phyloP scores from a whole-genome alignment of 1,139 yeast genomes.

The Geotrichum candidum region DNA sequence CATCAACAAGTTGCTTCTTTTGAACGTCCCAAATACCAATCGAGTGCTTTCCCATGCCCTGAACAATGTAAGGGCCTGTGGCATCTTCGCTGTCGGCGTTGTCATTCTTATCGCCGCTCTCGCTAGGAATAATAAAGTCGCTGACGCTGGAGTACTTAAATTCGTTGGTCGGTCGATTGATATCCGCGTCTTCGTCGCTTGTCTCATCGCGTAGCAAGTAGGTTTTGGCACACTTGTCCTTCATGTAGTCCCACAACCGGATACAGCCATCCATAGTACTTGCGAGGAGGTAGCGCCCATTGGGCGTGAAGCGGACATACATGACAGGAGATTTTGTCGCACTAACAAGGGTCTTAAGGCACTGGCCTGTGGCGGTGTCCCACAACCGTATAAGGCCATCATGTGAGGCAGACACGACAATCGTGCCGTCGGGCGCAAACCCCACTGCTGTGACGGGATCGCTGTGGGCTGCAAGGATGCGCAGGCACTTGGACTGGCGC shows the following conservation, averaged over 20 bases:
- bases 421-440: slow-evolving; percentile 71
- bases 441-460: slow-evolving; percentile 80
- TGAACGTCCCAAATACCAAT: slow-evolving; percentile 74
- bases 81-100: not conserved
- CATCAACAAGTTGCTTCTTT: slow-evolving; percentile 47
- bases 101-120: slow-evolving; percentile 6
- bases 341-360: slow-evolving; percentile 80
- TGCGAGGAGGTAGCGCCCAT: slow-evolving; percentile 73
- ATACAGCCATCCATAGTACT: slow-evolving; percentile 76
- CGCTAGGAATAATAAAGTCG: slow-evolving; percentile 25
- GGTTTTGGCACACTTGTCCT: slow-evolving; percentile 35
- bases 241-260: slow-evolving; percentile 57
- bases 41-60: slow-evolving; percentile 32
- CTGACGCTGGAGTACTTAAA: slow-evolving; percentile 24
- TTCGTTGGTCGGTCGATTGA: slow-evolving; percentile 38
- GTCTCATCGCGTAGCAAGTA: slow-evolving; percentile 21
- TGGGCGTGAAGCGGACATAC: slow-evolving; percentile 68
- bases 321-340: slow-evolving; percentile 45
- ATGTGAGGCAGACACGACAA: slow-evolving; percentile 80
- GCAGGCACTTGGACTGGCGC: slow-evolving; percentile 59
- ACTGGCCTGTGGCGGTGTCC: slow-evolving; percentile 85
- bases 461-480: slow-evolving; percentile 86
- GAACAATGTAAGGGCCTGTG: not conserved
- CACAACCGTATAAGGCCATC: slow-evolving; percentile 86
- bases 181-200: slow-evolving; percentile 16